Evolutionary conservation across 768 basidiomycete species (phyloP).

Genomic region (Calocybe gangraenosa): DNA sequence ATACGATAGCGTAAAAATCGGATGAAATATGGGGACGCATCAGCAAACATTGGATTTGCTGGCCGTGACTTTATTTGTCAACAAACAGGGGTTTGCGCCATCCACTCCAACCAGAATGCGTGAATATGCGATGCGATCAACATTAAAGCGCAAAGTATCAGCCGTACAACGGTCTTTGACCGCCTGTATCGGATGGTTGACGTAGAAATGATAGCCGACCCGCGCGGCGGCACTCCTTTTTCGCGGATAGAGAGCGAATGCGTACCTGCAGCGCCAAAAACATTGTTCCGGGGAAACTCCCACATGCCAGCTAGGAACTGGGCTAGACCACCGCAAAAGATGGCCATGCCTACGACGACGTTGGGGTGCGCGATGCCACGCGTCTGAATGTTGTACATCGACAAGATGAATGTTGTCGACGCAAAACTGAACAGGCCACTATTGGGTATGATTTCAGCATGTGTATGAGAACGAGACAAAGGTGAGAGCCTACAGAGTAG

Average conservation of each 20-base stretch:
- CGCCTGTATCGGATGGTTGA: neutral
- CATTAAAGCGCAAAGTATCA: neutral
- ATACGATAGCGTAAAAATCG: neutral
- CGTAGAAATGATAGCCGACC: neutral
- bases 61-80: too few species aligned
- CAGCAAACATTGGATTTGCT: neutral
- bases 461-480: neutral
- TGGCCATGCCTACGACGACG: conserved; percentile 80
- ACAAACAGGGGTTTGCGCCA: too few species aligned
- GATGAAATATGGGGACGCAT: neutral
- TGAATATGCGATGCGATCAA: neutral
- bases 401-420: conserved; percentile 77
- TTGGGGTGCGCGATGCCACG: conserved; percentile 57
- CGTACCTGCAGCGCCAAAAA: conserved; percentile 71
- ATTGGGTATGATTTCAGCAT: conserved; percentile 9
- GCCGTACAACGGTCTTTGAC: neutral
- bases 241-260: conserved; percentile 46
- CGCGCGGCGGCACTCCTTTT: neutral
- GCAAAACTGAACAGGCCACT: conserved; percentile 84
- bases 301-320: conserved; percentile 91
- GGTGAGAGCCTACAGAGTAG: conserved; percentile 38
- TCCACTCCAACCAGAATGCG: neutral
- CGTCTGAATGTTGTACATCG: conserved; percentile 62
- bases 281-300: conserved; percentile 70
- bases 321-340: conserved; percentile 79